phyloP scores from a whole-genome alignment of 306 rosid species.

The Oemleria cerasiformis region DNA sequence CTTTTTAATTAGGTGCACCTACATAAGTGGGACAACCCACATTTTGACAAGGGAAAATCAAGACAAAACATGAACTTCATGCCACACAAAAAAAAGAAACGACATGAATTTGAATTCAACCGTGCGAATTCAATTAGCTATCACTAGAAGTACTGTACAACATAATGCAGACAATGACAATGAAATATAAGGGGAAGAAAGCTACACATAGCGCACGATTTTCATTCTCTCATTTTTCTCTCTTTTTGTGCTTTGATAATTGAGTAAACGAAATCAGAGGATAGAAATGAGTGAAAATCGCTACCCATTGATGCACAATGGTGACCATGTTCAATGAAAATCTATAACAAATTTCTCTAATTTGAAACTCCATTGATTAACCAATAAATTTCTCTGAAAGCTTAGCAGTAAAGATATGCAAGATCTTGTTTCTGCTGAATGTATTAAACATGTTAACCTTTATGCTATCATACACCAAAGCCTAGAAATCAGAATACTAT shows the following conservation, averaged over 20 bases:
- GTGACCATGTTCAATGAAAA: too few species aligned
- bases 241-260: too few species aligned
- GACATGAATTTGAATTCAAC: background rate
- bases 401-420: background rate
- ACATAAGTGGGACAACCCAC: background rate
- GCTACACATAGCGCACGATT: too few species aligned
- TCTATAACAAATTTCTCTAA: background rate
- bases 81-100: too few species aligned
- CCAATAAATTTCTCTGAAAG: background rate
- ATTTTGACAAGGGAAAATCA: background rate
- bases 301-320: too few species aligned
- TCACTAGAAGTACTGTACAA: background rate
- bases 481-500: background rate
- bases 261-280: too few species aligned
- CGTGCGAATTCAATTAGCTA: background rate
- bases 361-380: background rate
- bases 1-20: background rate
- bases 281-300: too few species aligned
- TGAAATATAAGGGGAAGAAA: background rate
- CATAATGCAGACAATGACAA: background rate
- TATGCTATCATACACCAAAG: background rate
- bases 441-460: background rate
- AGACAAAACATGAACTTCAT: background rate
- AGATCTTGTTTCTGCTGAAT: background rate
- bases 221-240: too few species aligned